Conservation (phyloP, 2,329 filamentous ascomycete genomes). For the Alternaria consortialis region DNA sequence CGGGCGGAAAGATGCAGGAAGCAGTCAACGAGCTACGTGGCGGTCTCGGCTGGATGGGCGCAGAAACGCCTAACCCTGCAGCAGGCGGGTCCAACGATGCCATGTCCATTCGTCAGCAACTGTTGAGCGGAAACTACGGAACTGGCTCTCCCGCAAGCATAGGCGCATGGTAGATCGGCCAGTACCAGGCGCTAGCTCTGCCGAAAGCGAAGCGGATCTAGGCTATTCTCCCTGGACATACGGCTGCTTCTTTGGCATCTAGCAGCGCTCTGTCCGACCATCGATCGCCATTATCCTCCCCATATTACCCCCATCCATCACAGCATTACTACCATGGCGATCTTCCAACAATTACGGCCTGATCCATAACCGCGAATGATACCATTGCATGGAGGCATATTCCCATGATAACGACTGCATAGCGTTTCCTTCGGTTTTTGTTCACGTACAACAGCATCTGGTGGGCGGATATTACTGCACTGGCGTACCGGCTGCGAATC, state of each 20-base stretch:
- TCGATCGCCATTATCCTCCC: not conserved
- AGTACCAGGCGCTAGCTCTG: not conserved
- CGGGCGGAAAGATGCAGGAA: constrained; percentile 79
- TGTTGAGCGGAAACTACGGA: constrained; percentile 66
- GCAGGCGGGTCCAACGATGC: constrained; percentile 37
- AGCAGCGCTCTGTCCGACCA: not conserved
- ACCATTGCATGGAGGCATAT: constrained; percentile 32
- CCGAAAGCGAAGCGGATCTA: not conserved
- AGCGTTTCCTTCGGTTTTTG: constrained; percentile 41
- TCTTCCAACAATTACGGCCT: constrained; percentile 19
- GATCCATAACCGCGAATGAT: constrained; percentile 16
- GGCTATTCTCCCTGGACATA: not conserved
- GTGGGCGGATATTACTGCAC: constrained; percentile 22
- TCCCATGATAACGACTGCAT: constrained; percentile 49
- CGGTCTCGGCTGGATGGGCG: constrained; percentile 81
- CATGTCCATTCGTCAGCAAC: constrained; percentile 55
- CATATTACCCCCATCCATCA: not conserved
- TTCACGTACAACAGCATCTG: constrained; percentile 38
- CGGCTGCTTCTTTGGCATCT: not conserved
- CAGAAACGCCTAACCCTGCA: constrained; percentile 38
- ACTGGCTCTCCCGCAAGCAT: constrained; percentile 63
- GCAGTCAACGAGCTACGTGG: constrained; percentile 80
- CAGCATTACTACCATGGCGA: constrained; percentile 10
- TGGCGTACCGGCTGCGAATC: constrained; percentile 20
- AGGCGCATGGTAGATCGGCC: constrained; percentile 60